These are phyloP conservation scores for Magnusiomyces tetraspermus DNA, from an alignment of 1,139 yeast species.

Conservation along the genomic window DNA sequence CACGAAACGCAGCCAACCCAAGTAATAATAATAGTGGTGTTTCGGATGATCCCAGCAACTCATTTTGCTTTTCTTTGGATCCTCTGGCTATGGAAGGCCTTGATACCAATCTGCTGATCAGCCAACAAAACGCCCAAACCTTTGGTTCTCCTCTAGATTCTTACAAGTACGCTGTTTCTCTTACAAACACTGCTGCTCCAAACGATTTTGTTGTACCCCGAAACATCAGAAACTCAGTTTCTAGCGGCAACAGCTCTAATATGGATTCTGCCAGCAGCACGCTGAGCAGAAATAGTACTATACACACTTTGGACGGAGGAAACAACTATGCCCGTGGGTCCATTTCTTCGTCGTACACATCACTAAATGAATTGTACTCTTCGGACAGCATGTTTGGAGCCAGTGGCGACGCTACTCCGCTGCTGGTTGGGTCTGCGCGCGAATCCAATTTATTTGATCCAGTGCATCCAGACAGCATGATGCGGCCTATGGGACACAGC, in stretches of 20 bases:
- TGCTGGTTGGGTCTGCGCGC: background rate
- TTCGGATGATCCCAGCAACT: conserved; percentile 12
- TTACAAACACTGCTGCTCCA: background rate
- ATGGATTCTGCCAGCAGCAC: background rate
- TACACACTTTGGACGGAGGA: background rate
- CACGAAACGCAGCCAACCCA: too few relatives aligned
- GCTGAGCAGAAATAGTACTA: background rate
- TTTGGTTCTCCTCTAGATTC: background rate
- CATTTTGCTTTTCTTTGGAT: conserved; percentile 28
- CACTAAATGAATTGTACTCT: conserved; percentile 12
- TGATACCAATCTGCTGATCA: conserved; percentile 15
- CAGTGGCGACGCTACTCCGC: background rate
- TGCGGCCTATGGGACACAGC: conserved; percentile 3
- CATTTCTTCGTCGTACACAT: conserved; percentile 10
- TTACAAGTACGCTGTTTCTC: background rate
- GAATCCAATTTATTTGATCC: conserved; percentile 2
- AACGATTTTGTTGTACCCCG: background rate
- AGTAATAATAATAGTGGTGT: background rate
- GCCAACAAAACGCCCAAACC: too few relatives aligned
- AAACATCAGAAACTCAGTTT: background rate
- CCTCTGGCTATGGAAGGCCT: conserved; percentile 31
- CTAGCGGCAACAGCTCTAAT: background rate
- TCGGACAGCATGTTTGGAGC: conserved; percentile 5
- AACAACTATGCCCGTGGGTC: background rate
- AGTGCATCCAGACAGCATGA: conserved; percentile 6